Percentiles rank a stretch among this genome's conserved stretches.
Conservation (phyloP, 805 yeast genomes). For the Ogataea populi-albae region DNA sequence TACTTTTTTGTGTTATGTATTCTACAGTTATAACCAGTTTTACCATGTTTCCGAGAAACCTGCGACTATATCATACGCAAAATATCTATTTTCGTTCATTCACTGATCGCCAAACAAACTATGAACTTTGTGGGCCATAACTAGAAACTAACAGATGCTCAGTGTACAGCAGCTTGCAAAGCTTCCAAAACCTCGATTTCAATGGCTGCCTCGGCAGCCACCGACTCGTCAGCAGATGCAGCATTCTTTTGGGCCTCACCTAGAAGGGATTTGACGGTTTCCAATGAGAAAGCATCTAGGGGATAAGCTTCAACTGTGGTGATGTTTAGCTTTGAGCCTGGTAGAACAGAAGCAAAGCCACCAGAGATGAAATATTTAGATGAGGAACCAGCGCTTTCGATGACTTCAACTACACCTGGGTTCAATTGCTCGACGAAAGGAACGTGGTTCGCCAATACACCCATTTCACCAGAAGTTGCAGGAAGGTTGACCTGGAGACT, state of each 20-base stretch:
- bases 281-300: constrained; percentile 79
- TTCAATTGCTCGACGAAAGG: constrained; percentile 94
- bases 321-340: constrained; percentile 85
- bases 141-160: constrained; percentile 3
- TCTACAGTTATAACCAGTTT: too few relatives aligned
- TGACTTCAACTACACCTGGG: constrained; percentile 93
- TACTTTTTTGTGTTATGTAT: too few relatives aligned
- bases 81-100: constrained; percentile 2
- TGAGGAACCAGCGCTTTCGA: constrained; percentile 69
- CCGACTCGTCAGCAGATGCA: constrained; percentile 77
- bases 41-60: background rate
- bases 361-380: constrained; percentile 89
- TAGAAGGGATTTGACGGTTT: constrained; percentile 73
- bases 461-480: constrained; percentile 92
- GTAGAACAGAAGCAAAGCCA: constrained; percentile 95
- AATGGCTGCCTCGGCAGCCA: constrained; percentile 91
- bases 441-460: constrained; percentile 96
- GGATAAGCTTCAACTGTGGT: constrained; percentile 95
- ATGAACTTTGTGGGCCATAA: constrained; percentile 8
- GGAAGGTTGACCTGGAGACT: constrained; percentile 88
- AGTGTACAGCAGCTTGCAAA: constrained; percentile 62
- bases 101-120: constrained; percentile 1
- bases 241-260: constrained; percentile 94
- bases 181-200: constrained; percentile 97
- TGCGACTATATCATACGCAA: background rate